These are phyloP conservation scores for Neoboletus magnificus DNA, from an alignment of 768 basidiomycete species.

Conservation along the genomic window DNA sequence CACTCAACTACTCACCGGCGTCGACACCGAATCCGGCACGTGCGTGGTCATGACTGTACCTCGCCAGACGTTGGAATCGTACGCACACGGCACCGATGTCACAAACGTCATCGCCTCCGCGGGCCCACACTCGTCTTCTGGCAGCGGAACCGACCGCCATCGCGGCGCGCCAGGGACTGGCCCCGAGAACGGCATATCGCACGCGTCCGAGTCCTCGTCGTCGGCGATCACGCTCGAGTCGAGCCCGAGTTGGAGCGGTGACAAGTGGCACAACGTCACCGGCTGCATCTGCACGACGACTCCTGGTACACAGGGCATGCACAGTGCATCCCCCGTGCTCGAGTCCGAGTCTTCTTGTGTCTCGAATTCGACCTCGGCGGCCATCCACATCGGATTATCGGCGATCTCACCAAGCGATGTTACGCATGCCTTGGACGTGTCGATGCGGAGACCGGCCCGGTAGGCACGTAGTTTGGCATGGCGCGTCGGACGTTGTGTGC, in stretches of 20 bases:
- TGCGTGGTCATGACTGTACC: background rate
- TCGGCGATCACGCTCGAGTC: background rate
- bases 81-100: background rate
- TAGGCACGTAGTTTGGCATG: slow-evolving; percentile 50
- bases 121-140: slow-evolving; percentile 7
- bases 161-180: slow-evolving; percentile 25
- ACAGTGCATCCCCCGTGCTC: background rate
- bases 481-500: slow-evolving; percentile 34
- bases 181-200: background rate
- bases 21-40: background rate
- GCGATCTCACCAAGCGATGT: slow-evolving; percentile 37
- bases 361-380: background rate
- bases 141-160: slow-evolving; percentile 16
- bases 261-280: background rate
- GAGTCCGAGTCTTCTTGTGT: background rate
- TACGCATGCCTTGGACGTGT: slow-evolving; percentile 38
- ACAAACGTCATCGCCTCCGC: background rate
- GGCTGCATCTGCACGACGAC: background rate
- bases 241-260: slow-evolving; percentile 6
- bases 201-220: slow-evolving; percentile 1
- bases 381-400: background rate
- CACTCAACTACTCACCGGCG: slow-evolving; percentile 7
- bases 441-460: slow-evolving; percentile 42
- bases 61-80: background rate
- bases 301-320: background rate